Base-by-base conservation (phyloP, 495 filamentous ascomycete species). In the Xylaria curta region DNA sequence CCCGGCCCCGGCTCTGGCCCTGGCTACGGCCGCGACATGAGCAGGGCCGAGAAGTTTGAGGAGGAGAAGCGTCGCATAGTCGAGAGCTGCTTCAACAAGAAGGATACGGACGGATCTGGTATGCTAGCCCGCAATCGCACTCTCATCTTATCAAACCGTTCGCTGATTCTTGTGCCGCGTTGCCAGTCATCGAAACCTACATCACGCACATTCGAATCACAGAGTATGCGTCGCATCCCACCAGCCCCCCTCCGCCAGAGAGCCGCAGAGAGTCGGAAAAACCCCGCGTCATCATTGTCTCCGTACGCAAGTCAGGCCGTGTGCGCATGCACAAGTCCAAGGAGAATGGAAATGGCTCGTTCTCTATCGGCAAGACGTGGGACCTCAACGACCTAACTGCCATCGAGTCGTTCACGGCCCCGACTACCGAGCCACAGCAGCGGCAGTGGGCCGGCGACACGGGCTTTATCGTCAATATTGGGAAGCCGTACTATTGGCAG, bases 281-380 rank as follows among this genome's bases (percentile, higher is more conserved):
- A 80, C 85, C 91, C 54, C 90, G 96, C 61, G 85, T 97, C 62
- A 97, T 99, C 72, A 92, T 99, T 72, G 89, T 98, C 72, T 91
- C 96, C 12, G 95, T 99, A 69, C 89, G 93, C 58, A 95, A 93
- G 73, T 97, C 95, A 0, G 95, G 95, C 61, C 88, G 94, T 70
- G 94, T 99, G 72, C 92, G 94, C 66, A 89, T 99, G 85, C 96
- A 98, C 84, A 99, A 99, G 81, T 94, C 93, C 62, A 90, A 97
- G 72, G 97, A 99, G 80, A 99, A 99, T 79, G 86, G 87, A 54
- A 97, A 98, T 82, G 93, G 94, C 38, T 88, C 93, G 4, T 99
- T 97, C 81, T 98, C 96, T 8, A 98, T 99, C 75, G 96, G 96
- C 51, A 99, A 99, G 82, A 98, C 95, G 4, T 99, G 96, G 96